These are phyloP conservation scores for Sporothrix brunneoviolacea DNA, from an alignment of 2,329 filamentous ascomycete genomes.

Conservation along the genomic window DNA sequence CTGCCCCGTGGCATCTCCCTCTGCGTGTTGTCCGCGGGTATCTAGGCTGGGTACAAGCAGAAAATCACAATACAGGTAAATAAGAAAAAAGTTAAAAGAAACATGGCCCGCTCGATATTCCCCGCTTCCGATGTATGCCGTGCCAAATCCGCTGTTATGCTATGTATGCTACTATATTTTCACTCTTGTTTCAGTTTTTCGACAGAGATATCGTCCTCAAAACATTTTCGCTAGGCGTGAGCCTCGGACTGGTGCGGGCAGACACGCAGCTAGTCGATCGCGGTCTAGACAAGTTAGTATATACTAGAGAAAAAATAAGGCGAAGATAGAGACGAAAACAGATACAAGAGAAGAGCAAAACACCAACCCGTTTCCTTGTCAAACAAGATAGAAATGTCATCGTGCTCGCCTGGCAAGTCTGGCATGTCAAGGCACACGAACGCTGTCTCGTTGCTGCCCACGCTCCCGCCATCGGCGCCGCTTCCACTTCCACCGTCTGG, in stretches of 20 bases:
- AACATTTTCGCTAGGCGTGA: conserved; percentile 23
- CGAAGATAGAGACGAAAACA: not conserved
- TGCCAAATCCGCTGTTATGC: too few relatives aligned
- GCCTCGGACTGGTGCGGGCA: conserved; percentile 53
- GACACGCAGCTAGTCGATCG: conserved; percentile 43
- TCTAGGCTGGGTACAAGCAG: conserved; percentile 2
- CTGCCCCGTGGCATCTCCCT: too few relatives aligned
- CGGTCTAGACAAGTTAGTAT: conserved; percentile 37
- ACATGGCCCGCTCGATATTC: too few relatives aligned
- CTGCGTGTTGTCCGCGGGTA: conserved; percentile 1
- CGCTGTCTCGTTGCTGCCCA: conserved; percentile 41
- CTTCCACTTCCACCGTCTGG: conserved; percentile 19
- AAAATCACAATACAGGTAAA: not conserved
- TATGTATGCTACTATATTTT: too few relatives aligned
- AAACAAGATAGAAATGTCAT: conserved; percentile 82
- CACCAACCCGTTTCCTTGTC: conserved; percentile 68
- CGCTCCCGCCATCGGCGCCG: conserved; percentile 40
- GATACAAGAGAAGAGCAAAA: not conserved
- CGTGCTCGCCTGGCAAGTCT: conserved; percentile 85
- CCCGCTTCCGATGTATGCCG: not conserved
- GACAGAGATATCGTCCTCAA: too few relatives aligned
- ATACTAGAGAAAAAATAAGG: too few relatives aligned
- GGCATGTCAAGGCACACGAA: conserved; percentile 83
- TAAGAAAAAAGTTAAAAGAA: too few relatives aligned
- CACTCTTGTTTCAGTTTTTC: too few relatives aligned